Conservation (phyloP, 805 yeast genomes). For the Saccharomycodes ludwigii region DNA sequence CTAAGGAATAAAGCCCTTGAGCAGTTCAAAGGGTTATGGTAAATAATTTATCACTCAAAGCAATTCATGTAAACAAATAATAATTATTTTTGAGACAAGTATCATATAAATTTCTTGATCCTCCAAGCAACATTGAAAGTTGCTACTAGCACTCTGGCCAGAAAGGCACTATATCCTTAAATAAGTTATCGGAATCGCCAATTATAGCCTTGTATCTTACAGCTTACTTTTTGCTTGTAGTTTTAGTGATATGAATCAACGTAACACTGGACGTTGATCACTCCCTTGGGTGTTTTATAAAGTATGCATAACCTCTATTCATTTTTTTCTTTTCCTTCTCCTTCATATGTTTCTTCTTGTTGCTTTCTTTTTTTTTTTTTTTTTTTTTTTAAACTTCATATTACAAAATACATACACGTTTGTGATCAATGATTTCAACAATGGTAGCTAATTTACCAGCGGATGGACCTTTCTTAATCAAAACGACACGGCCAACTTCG, state of each 20-base stretch:
- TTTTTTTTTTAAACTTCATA: neutral
- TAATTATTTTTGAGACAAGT: no score
- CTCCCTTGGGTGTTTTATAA: neutral
- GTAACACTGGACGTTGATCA: neutral
- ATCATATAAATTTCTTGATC: no score
- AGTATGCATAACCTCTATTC: neutral
- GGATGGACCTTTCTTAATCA: slow-evolving; percentile 63
- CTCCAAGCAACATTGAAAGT: no score
- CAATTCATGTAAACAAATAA: no score
- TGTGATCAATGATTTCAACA: slow-evolving; percentile 98
- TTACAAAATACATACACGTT: slow-evolving; percentile 60
- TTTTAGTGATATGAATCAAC: neutral
- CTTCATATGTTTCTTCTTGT: neutral
- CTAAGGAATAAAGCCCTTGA: no score
- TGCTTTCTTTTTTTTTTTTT: neutral
- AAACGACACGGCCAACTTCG: slow-evolving; percentile 98
- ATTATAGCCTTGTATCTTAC: no score
- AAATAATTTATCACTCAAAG: no score
- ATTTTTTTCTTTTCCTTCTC: neutral
- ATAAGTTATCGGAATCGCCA: no score
- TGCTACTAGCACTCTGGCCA: no score
- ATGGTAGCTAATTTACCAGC: slow-evolving; percentile 86
- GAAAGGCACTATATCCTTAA: no score
- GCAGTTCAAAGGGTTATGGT: no score
- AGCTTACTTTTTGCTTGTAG: no score